Percentiles rank a stretch among this genome's conserved stretches.
Conservation (phyloP, 306 rosid genomes). For the Vigna angularis region DNA sequence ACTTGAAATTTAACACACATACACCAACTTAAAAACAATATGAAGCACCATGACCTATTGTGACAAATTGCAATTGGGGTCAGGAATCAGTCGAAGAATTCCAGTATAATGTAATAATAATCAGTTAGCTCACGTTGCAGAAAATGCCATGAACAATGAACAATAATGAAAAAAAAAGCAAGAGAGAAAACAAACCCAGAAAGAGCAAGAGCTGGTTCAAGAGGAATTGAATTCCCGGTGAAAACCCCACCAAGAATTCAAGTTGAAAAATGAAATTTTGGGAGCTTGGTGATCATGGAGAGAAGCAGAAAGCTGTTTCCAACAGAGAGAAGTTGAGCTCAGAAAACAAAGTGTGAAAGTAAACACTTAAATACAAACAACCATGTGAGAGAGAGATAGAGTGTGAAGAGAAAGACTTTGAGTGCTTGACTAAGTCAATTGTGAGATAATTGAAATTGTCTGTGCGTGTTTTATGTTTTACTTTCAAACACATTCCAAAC, state of each 20-base stretch:
- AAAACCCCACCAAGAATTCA: conserved; percentile 19
- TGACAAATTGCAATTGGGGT: not conserved
- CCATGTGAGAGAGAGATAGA: not conserved
- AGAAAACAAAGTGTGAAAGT: not conserved
- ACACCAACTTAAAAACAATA: not conserved
- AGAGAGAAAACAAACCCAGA: not conserved
- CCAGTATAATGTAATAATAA: not conserved
- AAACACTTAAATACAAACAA: not conserved
- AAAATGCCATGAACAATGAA: conserved; percentile 22
- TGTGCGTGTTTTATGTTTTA: not conserved
- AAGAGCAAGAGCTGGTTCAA: conserved; percentile 37
- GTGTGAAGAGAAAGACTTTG: conserved; percentile 2
- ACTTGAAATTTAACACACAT: not conserved
- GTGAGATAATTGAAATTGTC: conserved; percentile 6
- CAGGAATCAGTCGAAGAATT: conserved; percentile 1
- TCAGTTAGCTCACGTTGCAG: not conserved
- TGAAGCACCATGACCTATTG: conserved; percentile 6
- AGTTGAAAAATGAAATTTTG: conserved; percentile 16
- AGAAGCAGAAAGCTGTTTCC: not conserved
- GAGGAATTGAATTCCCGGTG: conserved; percentile 24
- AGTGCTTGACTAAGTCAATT: conserved; percentile 24
- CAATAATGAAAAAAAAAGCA: not conserved
- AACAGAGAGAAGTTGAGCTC: not conserved
- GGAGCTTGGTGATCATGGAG: not conserved
- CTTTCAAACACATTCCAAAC: not conserved